phyloP scores from a whole-genome alignment of 176 grass and related monocot genomes.

The Zizania latifolia region DNA sequence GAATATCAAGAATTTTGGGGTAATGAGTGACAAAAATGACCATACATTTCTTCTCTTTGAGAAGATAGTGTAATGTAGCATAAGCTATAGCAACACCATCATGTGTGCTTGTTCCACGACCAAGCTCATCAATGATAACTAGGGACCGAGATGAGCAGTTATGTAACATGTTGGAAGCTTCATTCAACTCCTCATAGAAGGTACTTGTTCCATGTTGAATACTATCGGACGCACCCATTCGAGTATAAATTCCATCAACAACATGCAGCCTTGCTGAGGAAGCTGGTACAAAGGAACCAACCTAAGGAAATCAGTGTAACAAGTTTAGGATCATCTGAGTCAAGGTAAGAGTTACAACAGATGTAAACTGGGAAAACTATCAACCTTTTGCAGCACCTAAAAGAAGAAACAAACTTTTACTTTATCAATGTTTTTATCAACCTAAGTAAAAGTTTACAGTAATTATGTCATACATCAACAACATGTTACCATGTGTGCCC shows the following conservation, averaged over 20 bases:
- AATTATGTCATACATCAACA: conserved; percentile 14
- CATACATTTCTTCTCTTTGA: conserved; percentile 62
- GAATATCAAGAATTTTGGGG: conserved; percentile 85
- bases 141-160: conserved; percentile 72
- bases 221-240: conserved; percentile 91
- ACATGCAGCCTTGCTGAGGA: conserved; percentile 74
- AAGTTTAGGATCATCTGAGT: conserved; percentile 18
- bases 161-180: conserved; percentile 75
- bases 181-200: conserved; percentile 83
- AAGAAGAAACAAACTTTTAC: neutral
- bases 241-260: conserved; percentile 80
- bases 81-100: conserved; percentile 93
- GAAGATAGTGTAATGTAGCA: conserved; percentile 68
- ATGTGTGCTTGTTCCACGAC: conserved; percentile 87
- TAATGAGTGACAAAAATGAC: conserved; percentile 94
- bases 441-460: neutral
- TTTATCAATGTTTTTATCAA: conserved; percentile 6
- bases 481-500: neutral
- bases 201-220: conserved; percentile 92
- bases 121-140: conserved; percentile 96
- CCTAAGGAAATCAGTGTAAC: conserved; percentile 48
- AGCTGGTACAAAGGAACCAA: conserved; percentile 90
- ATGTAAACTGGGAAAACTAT: neutral
- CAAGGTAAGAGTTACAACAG: neutral
- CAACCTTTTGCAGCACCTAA: conserved; percentile 6